Evolutionary conservation across 805 yeast genomes (phyloP), one percentile per base, ranked within the genome.

Genomic region (Grigorovia transvaalensis): DNA sequence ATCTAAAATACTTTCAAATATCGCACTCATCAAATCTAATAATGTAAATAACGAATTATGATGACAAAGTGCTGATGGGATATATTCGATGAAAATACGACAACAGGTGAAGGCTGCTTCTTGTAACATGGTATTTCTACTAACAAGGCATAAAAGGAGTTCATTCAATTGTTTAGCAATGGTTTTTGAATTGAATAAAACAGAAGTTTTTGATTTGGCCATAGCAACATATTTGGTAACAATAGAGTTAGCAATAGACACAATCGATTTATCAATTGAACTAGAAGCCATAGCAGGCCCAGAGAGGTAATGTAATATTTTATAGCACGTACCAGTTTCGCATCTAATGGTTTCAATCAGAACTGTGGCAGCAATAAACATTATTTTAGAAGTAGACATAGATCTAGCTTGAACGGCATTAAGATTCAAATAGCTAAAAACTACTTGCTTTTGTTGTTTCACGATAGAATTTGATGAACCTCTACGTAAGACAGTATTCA

Each of bases 401-500:
- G 73, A 64, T 56, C 76, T 75, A 60, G 77, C 66, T 56, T 80
- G 83, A 38, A 78, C 70, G 2, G 82, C 65, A 52, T 77, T 81
- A 1, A 68, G 52, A 45, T 68, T 64, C 6, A 71, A 59, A 23
- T 65, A 63, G 11, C 64, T 64, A 33, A 70, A 54, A 50, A 85
- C 70, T 23, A 78, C 75, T 50, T 77, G 82, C 52, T 81, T 81
- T 64, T 89, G 96, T 54, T 82, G 80, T 65, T 81, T 85, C 47
- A 85, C 81, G 54, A 86, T 86, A 52, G 80, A 82, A 59, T 85
- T 85, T 1, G 96, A 86, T 0, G 96, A 83, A 13, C 96, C 96
- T 55, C 98, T 77, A 63, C 95, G 79, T 50, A 93, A 74, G 30
- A 93, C 88, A 1, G 96, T 84, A 63, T 93, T 93, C 73, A 93